Evolutionary conservation across 208 protist species (phyloP), one percentile per base, ranked within the genome.

Genomic region (Trypanosoma theileri): DNA sequence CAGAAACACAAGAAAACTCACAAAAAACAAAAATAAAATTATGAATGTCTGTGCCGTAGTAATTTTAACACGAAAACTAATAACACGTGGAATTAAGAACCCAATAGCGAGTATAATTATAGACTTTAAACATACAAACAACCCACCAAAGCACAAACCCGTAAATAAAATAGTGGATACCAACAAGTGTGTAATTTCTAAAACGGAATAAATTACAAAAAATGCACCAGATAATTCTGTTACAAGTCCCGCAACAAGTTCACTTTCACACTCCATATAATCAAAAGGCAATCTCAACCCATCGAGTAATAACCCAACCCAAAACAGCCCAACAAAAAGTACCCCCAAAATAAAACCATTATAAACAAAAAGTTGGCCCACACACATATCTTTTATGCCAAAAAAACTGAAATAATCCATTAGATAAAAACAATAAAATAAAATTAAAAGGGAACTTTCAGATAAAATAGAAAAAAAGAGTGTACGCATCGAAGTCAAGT

Each of bases 231-330:
- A 93, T 58, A 93, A 59, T 78, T 93, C 88, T 54, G 88, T 93
- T 56, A 93, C 82, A 19, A 93, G 51, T n/a, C 88, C 88, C 51
- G 84, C 82, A 16, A 93, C 88, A 58, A 93, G 61, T 78, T 93
- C 88, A 84, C 88, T 93, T 81, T 93, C 88, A 85, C 88, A 93
- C 77, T 93, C 88, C 67, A 90, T 83, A 75, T 86, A 93, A 75
- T 93, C 88, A 84, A 91, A 93, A 71, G 88, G 88, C 50, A 93
- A 44, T 81, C 85, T 77, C 35, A 91, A 80, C 14, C 85, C 81
- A 79, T 93, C 88, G 58, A 89, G 26, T 26, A 91, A 42, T 28
- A 89, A 80, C 50, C 67, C 69, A 61, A 91, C 46, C 68, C 88
- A 93, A 82, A 93, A 93, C 46, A 91, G n/a, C 7, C 76, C 66